phyloP scores from a whole-genome alignment of 306 rosid species.

The Morella rubra region DNA sequence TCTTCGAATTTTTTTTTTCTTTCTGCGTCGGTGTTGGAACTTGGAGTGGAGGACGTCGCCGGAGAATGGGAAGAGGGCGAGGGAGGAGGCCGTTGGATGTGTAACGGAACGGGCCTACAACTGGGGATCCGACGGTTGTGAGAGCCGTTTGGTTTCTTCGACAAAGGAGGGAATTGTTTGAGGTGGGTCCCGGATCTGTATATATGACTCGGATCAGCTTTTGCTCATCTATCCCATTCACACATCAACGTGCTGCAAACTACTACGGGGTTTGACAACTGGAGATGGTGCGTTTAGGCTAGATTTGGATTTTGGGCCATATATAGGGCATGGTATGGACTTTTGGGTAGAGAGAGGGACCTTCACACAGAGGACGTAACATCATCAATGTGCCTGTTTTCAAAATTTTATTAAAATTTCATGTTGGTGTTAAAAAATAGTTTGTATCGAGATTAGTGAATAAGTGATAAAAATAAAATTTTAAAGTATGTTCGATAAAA shows the following conservation, averaged over 20 bases:
- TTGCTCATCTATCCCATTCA: neutral
- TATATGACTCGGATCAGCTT: neutral
- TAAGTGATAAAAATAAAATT: too few species aligned
- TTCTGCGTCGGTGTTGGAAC: neutral
- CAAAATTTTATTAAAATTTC: too few species aligned
- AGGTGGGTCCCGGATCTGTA: slow-evolving; percentile 26
- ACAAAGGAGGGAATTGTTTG: slow-evolving; percentile 13
- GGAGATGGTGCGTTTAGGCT: too few species aligned
- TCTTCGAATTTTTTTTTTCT: neutral
- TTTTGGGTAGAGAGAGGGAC: too few species aligned
- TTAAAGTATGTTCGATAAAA: too few species aligned
- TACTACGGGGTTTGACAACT: neutral
- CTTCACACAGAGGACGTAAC: too few species aligned
- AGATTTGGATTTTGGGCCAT: neutral
- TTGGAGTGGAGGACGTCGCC: neutral
- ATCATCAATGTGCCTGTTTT: too few species aligned
- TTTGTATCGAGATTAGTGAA: too few species aligned
- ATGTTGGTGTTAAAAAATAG: too few species aligned
- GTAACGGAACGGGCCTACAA: slow-evolving; percentile 24
- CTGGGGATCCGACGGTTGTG: slow-evolving; percentile 41
- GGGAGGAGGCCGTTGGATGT: slow-evolving; percentile 18
- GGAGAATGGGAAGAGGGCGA: slow-evolving; percentile 19
- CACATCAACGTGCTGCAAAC: neutral
- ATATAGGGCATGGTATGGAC: too few species aligned
- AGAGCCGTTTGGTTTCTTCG: neutral